These are phyloP conservation scores for Rhizopus microsporus DNA, from an alignment of 371 early-diverging fungal genomes.

Conservation along the genomic window DNA sequence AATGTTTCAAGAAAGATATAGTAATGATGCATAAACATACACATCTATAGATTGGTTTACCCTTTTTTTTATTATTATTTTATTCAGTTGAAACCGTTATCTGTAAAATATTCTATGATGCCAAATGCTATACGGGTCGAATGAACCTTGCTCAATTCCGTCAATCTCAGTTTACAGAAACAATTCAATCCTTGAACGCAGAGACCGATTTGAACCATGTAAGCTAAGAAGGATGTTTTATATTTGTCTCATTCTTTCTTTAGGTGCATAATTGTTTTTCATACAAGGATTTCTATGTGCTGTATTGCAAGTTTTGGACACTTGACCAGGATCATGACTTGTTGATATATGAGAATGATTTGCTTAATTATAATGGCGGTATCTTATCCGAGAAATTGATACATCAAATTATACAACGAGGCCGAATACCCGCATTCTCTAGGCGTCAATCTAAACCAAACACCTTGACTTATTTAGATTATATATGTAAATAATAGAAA, in stretches of 20 bases:
- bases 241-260: slow-evolving; percentile 5
- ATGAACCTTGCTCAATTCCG: slow-evolving; percentile 78
- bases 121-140: slow-evolving; percentile 64
- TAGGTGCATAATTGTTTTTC: slow-evolving; percentile 79
- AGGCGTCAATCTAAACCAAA: slow-evolving; percentile 6
- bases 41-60: neutral
- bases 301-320: slow-evolving; percentile 95
- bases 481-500: slow-evolving; percentile 44
- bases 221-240: slow-evolving; percentile 7
- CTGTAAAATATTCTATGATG: slow-evolving; percentile 80
- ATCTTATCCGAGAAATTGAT: slow-evolving; percentile 60
- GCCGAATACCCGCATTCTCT: slow-evolving; percentile 35
- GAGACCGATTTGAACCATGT: slow-evolving; percentile 75
- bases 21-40: slow-evolving; percentile 34
- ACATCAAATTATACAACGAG: slow-evolving; percentile 60
- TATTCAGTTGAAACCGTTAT: slow-evolving; percentile 67
- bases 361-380: slow-evolving; percentile 67
- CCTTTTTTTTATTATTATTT: neutral
- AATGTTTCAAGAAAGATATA: slow-evolving; percentile 82
- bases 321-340: slow-evolving; percentile 80
- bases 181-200: slow-evolving; percentile 64
- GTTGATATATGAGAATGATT: slow-evolving; percentile 62
- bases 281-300: slow-evolving; percentile 95
- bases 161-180: slow-evolving; percentile 53
- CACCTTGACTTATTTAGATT: slow-evolving; percentile 56